These are phyloP conservation scores for Vitrella brassicaformis DNA, from an alignment of 73 alveolate genomes.

Conservation along the genomic window DNA sequence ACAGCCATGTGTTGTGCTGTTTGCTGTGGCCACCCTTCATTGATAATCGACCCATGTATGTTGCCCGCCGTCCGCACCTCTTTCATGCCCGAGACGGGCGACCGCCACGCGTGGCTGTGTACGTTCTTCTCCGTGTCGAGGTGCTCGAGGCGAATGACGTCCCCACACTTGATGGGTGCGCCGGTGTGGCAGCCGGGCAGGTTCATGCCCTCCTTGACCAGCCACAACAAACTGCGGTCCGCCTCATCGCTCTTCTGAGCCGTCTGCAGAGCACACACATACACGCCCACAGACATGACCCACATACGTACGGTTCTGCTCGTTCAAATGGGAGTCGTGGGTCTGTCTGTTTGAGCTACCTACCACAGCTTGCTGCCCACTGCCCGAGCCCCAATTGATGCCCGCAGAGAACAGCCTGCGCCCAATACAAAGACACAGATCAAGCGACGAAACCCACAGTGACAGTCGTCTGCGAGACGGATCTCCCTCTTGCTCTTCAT, in stretches of 20 bases:
- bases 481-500: background rate
- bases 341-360: background rate
- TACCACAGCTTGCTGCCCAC: conserved; percentile 43
- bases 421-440: background rate
- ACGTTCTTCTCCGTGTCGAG: conserved; percentile 41
- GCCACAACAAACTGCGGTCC: conserved; percentile 41
- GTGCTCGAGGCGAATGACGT: conserved; percentile 40
- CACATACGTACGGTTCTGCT: no score
- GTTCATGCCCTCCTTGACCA: conserved; percentile 30
- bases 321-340: background rate
- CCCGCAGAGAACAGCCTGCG: conserved; percentile 24
- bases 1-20: no score
- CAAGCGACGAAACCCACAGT: no score
- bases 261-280: background rate
- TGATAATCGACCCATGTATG: no score
- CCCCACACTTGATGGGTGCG: conserved; percentile 37
- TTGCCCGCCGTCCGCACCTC: no score
- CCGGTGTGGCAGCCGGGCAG: conserved; percentile 37
- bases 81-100: conserved; percentile 42
- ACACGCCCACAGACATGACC: background rate
- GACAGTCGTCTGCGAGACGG: background rate
- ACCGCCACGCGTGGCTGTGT: conserved; percentile 32
- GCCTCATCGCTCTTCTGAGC: conserved; percentile 24
- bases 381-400: conserved; percentile 41
- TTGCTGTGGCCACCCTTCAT: no score